These are phyloP conservation scores for Withania somnifera DNA, from an alignment of 305 asterid genomes.

Conservation along the genomic window DNA sequence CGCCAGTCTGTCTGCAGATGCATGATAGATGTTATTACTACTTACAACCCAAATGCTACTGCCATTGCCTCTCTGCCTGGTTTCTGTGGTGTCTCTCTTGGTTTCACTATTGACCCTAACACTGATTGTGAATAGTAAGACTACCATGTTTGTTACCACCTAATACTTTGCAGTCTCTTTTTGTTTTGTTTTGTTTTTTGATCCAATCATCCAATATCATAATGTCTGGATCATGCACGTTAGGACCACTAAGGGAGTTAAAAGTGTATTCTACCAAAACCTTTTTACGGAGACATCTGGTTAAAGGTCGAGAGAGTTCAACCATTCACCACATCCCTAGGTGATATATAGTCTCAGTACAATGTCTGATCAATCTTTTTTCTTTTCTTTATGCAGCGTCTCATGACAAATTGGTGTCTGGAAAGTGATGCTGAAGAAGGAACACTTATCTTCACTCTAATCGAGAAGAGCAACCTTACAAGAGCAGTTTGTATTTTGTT, in stretches of 20 bases:
- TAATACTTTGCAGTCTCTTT: neutral
- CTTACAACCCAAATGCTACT: constrained; percentile 55
- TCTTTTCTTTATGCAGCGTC: neutral
- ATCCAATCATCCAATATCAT: neutral
- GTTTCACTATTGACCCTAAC: constrained; percentile 68
- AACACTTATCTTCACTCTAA: neutral
- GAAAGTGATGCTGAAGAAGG: neutral
- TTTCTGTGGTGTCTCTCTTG: constrained; percentile 79
- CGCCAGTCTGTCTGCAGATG: constrained; percentile 56
- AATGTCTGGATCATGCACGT: neutral
- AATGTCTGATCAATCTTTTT: neutral
- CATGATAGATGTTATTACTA: constrained; percentile 47
- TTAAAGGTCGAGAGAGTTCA: neutral
- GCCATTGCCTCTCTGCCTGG: constrained; percentile 82
- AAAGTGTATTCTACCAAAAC: neutral
- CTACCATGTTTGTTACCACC: neutral
- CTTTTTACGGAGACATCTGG: neutral
- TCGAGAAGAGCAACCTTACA: neutral
- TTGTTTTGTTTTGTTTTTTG: too few relatives aligned
- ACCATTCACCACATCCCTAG: neutral
- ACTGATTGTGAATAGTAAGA: constrained; percentile 76
- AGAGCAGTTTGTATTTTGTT: neutral
- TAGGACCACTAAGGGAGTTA: neutral
- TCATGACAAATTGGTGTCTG: neutral
- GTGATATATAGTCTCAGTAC: neutral